phyloP scores from a whole-genome alignment of 2,329 filamentous ascomycete species.

The Alternaria viburni region DNA sequence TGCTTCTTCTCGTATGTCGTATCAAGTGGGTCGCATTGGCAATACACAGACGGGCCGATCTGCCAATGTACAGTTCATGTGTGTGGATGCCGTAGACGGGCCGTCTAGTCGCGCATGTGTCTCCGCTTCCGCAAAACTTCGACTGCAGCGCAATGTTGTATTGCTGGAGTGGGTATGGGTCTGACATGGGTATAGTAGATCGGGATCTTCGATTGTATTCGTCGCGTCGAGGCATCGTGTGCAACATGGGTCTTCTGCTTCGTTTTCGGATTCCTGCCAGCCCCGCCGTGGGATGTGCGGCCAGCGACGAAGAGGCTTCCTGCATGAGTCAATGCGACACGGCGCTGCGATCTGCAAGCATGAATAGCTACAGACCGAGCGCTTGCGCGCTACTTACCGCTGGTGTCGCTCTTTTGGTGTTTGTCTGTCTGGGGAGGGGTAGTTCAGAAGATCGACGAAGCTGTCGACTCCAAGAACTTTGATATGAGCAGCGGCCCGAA shows the following conservation, averaged over 20 bases:
- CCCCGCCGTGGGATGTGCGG: slow-evolving; percentile 2
- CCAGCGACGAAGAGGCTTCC: slow-evolving; percentile 1
- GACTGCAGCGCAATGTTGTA: background rate
- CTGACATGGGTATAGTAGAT: too few relatives aligned
- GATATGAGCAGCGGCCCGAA: background rate
- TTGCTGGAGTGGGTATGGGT: too few relatives aligned
- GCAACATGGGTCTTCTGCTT: slow-evolving; percentile 5
- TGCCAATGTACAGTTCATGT: background rate
- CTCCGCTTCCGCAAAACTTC: background rate
- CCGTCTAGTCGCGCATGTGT: background rate
- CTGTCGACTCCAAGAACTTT: background rate
- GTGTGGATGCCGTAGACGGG: background rate
- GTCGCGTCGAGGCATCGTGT: slow-evolving; percentile 1
- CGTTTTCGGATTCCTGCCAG: slow-evolving; percentile 4
- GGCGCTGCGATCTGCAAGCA: background rate
- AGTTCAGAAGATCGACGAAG: background rate
- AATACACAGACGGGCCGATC: background rate
- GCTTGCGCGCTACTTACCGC: background rate
- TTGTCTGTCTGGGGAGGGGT: background rate
- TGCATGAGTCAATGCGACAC: background rate
- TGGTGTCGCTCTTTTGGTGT: background rate
- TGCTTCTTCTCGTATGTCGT: background rate
- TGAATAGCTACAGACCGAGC: background rate
- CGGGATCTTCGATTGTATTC: background rate
- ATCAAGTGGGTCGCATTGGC: background rate